Evolutionary conservation across 75 land plant genomes (phyloP).

Genomic region (Adiantum capillusveneris): DNA sequence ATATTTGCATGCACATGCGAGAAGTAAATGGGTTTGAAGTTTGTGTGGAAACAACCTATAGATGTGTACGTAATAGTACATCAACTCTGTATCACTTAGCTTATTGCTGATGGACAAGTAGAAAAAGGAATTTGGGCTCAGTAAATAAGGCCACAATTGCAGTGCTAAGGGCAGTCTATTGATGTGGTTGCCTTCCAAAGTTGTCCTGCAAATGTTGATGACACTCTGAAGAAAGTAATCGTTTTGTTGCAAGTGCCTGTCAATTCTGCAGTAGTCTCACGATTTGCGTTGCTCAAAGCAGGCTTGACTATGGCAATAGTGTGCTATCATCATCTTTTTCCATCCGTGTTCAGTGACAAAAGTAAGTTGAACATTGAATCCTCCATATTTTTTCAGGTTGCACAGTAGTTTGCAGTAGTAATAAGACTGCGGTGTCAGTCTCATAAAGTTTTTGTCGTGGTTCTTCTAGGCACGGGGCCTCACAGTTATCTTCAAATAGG

Average conservation of each 20-base stretch:
- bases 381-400: not conserved
- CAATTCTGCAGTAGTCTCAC: too few relatives aligned
- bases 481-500: conserved; percentile 2
- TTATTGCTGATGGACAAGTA: too few relatives aligned
- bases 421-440: too few relatives aligned
- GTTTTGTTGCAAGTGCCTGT: too few relatives aligned
- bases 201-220: too few relatives aligned
- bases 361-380: not conserved
- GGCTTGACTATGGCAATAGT: conserved; percentile 20
- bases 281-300: too few relatives aligned
- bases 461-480: not conserved
- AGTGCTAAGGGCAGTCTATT: too few relatives aligned
- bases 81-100: not conserved
- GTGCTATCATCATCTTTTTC: conserved; percentile 40
- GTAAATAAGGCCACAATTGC: too few relatives aligned
- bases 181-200: too few relatives aligned
- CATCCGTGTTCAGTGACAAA: not conserved
- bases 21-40: too few relatives aligned
- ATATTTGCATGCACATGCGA: not conserved
- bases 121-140: too few relatives aligned
- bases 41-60: not conserved
- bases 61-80: not conserved
- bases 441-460: not conserved
- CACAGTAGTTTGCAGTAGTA: not conserved
- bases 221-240: too few relatives aligned